Conservation (phyloP, 768 basidiomycete genomes). For the Mycena vitilis region DNA sequence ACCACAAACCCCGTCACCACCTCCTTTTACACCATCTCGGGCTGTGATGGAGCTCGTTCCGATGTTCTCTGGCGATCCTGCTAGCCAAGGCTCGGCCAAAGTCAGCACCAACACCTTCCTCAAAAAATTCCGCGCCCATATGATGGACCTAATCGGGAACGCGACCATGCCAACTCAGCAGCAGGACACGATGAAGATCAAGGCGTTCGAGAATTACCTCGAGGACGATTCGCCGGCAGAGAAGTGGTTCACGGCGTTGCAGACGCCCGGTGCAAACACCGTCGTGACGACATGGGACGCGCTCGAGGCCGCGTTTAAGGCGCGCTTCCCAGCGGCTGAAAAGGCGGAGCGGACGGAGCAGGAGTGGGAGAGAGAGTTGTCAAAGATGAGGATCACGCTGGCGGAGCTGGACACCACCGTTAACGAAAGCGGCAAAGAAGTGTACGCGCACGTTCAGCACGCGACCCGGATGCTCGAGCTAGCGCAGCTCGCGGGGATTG, state of each 20-base stretch:
- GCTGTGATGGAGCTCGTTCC: no score
- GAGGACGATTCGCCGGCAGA: slow-evolving; percentile 20
- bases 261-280: background rate
- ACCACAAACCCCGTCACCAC: no score
- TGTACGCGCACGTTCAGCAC: slow-evolving; percentile 26
- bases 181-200: no score
- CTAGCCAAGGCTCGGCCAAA: no score
- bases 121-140: no score
- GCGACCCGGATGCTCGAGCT: slow-evolving; percentile 18
- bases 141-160: no score
- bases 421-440: slow-evolving; percentile 23
- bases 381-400: slow-evolving; percentile 26
- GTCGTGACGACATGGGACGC: slow-evolving; percentile 1
- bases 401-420: slow-evolving; percentile 32
- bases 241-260: slow-evolving; percentile 8
- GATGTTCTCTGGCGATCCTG: no score
- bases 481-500: slow-evolving; percentile 13
- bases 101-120: no score
- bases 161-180: no score
- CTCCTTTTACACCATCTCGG: no score
- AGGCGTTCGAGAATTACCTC: slow-evolving; percentile 12
- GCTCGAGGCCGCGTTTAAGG: slow-evolving; percentile 12
- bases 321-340: slow-evolving; percentile 9
- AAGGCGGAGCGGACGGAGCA: slow-evolving; percentile 18
- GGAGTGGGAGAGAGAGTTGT: slow-evolving; percentile 34